Conservation (phyloP, 148 eudicot species). For the Vaccinium macrocarpon region DNA sequence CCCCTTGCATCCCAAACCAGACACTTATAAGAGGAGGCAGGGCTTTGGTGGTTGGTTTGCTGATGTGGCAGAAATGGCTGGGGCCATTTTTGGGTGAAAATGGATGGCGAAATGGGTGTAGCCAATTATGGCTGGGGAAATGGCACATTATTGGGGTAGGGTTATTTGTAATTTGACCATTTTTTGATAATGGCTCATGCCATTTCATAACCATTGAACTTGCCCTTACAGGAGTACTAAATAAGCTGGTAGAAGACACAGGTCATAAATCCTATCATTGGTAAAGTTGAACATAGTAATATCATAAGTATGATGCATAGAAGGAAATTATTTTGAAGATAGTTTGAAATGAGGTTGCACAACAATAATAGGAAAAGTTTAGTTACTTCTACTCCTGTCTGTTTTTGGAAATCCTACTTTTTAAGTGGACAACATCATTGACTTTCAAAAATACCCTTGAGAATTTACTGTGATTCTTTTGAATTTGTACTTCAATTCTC, state of each 20-base stretch:
- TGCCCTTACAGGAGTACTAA: background rate
- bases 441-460: background rate
- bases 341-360: background rate
- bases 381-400: background rate
- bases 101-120: no score
- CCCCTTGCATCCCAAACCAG: no score
- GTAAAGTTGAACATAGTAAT: background rate
- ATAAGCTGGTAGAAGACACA: background rate
- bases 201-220: no score
- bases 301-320: background rate
- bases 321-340: background rate
- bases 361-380: background rate
- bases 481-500: background rate
- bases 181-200: no score
- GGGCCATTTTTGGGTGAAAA: no score
- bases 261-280: background rate
- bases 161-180: no score
- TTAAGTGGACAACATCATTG: background rate
- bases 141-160: no score
- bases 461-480: background rate
- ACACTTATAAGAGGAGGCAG: no score
- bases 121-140: no score
- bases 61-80: no score
- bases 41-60: no score
- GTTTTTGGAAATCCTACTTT: background rate